Conservation (phyloP, 805 yeast genomes). For the Jamesozyma hellenica region DNA sequence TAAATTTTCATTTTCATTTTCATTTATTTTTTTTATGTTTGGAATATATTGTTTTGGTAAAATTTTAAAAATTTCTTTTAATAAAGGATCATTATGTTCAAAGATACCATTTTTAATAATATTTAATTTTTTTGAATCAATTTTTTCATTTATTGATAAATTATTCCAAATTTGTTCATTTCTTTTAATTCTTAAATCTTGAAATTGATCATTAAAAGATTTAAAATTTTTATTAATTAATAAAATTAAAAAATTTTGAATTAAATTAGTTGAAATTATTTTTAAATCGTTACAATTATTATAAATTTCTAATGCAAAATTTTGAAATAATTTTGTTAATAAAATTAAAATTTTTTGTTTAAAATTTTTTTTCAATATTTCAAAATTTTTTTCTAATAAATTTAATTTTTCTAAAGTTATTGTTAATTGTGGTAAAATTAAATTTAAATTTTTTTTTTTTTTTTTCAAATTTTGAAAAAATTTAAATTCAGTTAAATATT, state of each 20-base stretch:
- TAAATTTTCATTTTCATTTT: not conserved
- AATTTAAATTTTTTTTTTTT: conserved; percentile 17
- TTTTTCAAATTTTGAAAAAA: conserved; percentile 10
- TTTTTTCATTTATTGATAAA: conserved; percentile 13
- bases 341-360: conserved; percentile 17
- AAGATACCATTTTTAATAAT: conserved; percentile 21
- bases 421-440: conserved; percentile 13
- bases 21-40: not conserved
- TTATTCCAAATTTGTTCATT: conserved; percentile 21
- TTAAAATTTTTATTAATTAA: conserved; percentile 12
- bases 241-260: conserved; percentile 14
- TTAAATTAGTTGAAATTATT: conserved; percentile 13
- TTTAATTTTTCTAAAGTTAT: conserved; percentile 15
- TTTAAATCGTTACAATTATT: conserved; percentile 18
- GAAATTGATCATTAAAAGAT: conserved; percentile 15
- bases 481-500: conserved; percentile 11
- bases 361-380: conserved; percentile 14
- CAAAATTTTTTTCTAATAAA: conserved; percentile 14
- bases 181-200: conserved; percentile 16
- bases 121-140: conserved; percentile 16
- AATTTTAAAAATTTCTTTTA: conserved; percentile 11
- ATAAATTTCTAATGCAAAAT: conserved; percentile 18
- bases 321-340: conserved; percentile 19
- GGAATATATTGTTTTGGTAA: conserved; percentile 8
- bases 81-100: conserved; percentile 18